Conservation (phyloP, 2,329 filamentous ascomycete genomes). For the Aspergillus felis region DNA sequence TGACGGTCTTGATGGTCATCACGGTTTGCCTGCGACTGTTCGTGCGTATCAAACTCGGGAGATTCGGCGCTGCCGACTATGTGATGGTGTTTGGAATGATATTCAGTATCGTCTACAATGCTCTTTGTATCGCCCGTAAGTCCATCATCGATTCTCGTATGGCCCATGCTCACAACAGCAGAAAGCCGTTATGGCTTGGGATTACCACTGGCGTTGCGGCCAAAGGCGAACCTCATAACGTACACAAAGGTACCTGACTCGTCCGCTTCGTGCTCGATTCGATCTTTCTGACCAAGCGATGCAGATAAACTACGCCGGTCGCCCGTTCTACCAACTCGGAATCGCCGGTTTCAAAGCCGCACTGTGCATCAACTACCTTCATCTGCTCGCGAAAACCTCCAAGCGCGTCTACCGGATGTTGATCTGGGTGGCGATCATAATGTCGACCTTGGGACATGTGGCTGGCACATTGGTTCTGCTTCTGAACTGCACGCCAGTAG, state of each 20-base stretch:
- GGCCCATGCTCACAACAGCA: conserved; percentile 18
- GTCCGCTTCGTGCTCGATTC: background rate
- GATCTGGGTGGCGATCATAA: conserved; percentile 44
- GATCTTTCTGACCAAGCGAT: background rate
- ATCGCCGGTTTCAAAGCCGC: conserved; percentile 57
- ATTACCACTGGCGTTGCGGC: conserved; percentile 44
- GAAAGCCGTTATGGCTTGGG: conserved; percentile 54
- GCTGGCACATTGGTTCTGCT: conserved; percentile 49
- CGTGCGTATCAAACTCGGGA: conserved; percentile 41
- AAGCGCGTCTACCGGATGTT: conserved; percentile 43
- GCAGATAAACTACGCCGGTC: conserved; percentile 50
- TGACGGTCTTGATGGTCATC: conserved; percentile 43
- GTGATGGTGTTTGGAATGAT: conserved; percentile 36
- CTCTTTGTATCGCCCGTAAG: conserved; percentile 50
- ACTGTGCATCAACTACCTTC: conserved; percentile 51
- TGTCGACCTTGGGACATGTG: conserved; percentile 47
- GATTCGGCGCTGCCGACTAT: conserved; percentile 49
- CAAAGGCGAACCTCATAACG: conserved; percentile 39
- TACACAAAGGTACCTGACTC: conserved; percentile 40
- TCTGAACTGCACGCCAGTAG: conserved; percentile 49
- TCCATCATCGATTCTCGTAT: background rate
- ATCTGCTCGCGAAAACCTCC: conserved; percentile 48
- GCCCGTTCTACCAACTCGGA: conserved; percentile 53
- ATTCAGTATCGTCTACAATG: conserved; percentile 49
- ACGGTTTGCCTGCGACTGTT: conserved; percentile 43